Evolutionary conservation across 1,284 basidiomycete genomes (phyloP).

Genomic region (Athelia psychrophila): DNA sequence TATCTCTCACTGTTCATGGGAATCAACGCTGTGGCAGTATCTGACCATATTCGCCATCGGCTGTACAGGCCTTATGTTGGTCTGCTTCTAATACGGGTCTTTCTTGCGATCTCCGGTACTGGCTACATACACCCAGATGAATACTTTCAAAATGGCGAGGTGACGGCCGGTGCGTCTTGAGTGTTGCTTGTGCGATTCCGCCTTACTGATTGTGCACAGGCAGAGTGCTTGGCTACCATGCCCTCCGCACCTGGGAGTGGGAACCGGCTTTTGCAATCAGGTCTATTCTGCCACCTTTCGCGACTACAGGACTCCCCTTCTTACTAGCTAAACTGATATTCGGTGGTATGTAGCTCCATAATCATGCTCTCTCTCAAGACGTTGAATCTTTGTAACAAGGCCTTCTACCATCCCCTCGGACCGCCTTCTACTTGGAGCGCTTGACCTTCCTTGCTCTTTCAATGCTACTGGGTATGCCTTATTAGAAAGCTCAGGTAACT

Average conservation of each 20-base stretch:
- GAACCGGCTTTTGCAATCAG: conserved; percentile 27
- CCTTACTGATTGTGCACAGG: conserved; percentile 21
- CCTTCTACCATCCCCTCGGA: conserved; percentile 13
- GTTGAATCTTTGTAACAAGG: background rate
- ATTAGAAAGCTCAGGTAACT: background rate
- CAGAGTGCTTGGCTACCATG: conserved; percentile 23
- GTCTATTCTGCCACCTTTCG: conserved; percentile 30
- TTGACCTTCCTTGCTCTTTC: conserved; percentile 28
- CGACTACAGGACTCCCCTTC: conserved; percentile 33
- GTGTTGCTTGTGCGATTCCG: background rate
- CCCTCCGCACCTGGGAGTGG: conserved; percentile 38
- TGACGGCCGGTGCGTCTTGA: conserved; percentile 28
- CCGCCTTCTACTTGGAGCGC: conserved; percentile 28
- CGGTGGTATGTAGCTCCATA: conserved; percentile 14
- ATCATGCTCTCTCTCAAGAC: background rate
- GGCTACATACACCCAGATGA: conserved; percentile 43
- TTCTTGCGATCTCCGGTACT: conserved; percentile 29
- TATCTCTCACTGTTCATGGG: too few species aligned
- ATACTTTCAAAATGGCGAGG: conserved; percentile 39
- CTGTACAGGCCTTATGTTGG: conserved; percentile 9
- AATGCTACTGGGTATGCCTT: conserved; percentile 27
- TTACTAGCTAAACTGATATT: conserved; percentile 13
- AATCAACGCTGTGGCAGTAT: too few species aligned
- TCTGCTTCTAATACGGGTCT: conserved; percentile 23
- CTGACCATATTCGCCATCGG: too few species aligned